Percentiles rank a stretch among this genome's conserved stretches.
These are phyloP conservation scores for Moricandia moricandioides DNA, from an alignment of 345 rosid genomes.

Conservation along the genomic window DNA sequence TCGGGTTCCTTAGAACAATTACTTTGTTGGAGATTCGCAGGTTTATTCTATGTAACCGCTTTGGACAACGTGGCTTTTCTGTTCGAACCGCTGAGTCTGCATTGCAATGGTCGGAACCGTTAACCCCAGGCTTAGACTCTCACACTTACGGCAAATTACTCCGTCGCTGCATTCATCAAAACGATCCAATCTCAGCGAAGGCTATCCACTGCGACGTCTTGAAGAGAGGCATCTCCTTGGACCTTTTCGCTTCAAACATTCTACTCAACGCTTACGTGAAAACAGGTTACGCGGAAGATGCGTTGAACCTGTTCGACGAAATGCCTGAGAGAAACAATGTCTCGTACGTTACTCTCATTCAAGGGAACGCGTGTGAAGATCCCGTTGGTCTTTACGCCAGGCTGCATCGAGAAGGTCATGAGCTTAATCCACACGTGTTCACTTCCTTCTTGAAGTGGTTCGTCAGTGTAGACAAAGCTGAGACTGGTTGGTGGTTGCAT, in stretches of 20 bases:
- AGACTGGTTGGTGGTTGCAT: conserved; percentile 51
- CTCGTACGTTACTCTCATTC: conserved; percentile 62
- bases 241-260: conserved; percentile 62
- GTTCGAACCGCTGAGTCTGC: conserved; percentile 26
- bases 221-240: conserved; percentile 71
- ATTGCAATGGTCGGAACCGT: conserved; percentile 16
- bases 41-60: conserved; percentile 3
- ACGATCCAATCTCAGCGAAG: conserved; percentile 41
- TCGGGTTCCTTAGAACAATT: conserved; percentile 21
- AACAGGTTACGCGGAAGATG: conserved; percentile 38
- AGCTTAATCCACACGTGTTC: conserved; percentile 73
- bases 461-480: conserved; percentile 50
- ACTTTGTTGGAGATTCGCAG: conserved; percentile 11
- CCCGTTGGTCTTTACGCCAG: conserved; percentile 47
- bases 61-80: conserved; percentile 38
- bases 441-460: conserved; percentile 64
- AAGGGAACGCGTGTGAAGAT: conserved; percentile 44
- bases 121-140: conserved; percentile 40
- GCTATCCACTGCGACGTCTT: conserved; percentile 54
- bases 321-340: conserved; percentile 64
- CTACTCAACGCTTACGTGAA: conserved; percentile 56
- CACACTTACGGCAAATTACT: conserved; percentile 49
- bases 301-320: conserved; percentile 61
- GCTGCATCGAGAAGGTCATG: conserved; percentile 69
- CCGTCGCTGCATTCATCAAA: conserved; percentile 56